These are phyloP conservation scores for Coemansia sp. DNA, from an alignment of 192 early-diverging fungal genomes.

Conservation along the genomic window DNA sequence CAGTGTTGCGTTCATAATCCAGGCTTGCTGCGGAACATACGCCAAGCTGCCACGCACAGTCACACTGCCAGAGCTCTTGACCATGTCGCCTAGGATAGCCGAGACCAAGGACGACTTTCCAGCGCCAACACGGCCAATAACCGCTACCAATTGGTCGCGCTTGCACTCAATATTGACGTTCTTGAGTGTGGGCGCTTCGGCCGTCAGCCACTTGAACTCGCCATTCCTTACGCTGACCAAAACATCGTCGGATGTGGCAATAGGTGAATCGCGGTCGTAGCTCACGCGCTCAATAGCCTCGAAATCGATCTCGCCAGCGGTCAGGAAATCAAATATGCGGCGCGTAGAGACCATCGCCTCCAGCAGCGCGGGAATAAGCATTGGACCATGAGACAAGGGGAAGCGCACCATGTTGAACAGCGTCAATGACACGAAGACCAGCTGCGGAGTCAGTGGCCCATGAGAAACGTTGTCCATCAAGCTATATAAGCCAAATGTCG, in stretches of 20 bases:
- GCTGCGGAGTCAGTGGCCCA: conserved; percentile 54
- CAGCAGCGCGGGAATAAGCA: conserved; percentile 37
- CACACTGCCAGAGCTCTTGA: conserved; percentile 34
- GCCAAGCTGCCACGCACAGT: conserved; percentile 45
- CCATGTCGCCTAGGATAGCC: conserved; percentile 65
- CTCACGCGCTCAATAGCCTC: conserved; percentile 28
- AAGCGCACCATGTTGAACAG: conserved; percentile 55
- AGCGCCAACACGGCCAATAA: conserved; percentile 66
- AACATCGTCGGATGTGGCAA: conserved; percentile 20
- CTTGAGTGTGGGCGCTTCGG: conserved; percentile 37
- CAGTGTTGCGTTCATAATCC: conserved; percentile 71
- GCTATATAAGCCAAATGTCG: conserved; percentile 52
- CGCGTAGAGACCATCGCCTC: conserved; percentile 43
- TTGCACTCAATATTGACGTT: conserved; percentile 50
- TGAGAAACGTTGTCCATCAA: conserved; percentile 36
- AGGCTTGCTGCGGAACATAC: conserved; percentile 66
- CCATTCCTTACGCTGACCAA: conserved; percentile 33
- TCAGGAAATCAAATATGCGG: conserved; percentile 47
- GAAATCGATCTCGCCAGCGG: conserved; percentile 49
- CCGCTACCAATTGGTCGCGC: conserved; percentile 60
- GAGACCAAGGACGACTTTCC: conserved; percentile 70
- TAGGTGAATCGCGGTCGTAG: conserved; percentile 42
- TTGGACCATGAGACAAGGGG: conserved; percentile 38
- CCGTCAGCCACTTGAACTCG: conserved; percentile 61
- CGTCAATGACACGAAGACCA: conserved; percentile 56